Evolutionary conservation across 2,329 filamentous ascomycete species (phyloP).

Genomic region (Fusarium continuum): DNA sequence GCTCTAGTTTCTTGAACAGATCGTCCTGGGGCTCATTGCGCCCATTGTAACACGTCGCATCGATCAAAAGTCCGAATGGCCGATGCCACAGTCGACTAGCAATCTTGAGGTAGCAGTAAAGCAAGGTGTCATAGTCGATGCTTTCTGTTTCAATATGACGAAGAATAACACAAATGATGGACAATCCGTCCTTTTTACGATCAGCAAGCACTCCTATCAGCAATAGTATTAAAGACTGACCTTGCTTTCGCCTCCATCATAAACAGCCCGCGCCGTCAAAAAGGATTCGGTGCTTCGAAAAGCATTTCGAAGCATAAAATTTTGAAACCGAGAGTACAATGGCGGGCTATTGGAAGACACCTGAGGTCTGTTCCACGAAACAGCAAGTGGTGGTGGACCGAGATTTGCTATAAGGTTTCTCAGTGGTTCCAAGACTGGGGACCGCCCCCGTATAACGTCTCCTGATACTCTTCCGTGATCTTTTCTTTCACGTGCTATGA

Average conservation of each 20-base stretch:
- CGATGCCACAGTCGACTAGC: conserved; percentile 75
- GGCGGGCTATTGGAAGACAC: conserved; percentile 71
- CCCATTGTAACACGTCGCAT: conserved; percentile 76
- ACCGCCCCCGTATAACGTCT: conserved; percentile 61
- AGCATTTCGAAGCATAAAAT: conserved; percentile 77
- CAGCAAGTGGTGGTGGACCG: conserved; percentile 72
- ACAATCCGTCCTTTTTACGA: conserved; percentile 66
- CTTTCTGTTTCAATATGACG: conserved; percentile 72
- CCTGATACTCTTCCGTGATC: conserved; percentile 64
- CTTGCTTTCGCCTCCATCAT: conserved; percentile 76
- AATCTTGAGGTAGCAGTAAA: conserved; percentile 77
- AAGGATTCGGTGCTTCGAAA: conserved; percentile 72
- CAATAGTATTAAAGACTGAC: conserved; percentile 45
- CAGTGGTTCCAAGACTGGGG: conserved; percentile 68
- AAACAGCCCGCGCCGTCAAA: conserved; percentile 70
- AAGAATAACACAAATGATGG: conserved; percentile 74
- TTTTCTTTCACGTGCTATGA: conserved; percentile 67
- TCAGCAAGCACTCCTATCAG: conserved; percentile 14
- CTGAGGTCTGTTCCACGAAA: conserved; percentile 74
- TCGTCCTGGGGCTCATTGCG: conserved; percentile 72
- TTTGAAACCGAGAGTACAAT: conserved; percentile 73
- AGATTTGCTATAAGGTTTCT: conserved; percentile 71
- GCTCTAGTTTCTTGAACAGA: conserved; percentile 69
- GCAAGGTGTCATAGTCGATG: conserved; percentile 71
- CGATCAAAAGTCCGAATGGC: conserved; percentile 72